Base-by-base conservation (phyloP, 2,329 filamentous ascomycete genomes). In the Scedosporium aurantiacum region DNA sequence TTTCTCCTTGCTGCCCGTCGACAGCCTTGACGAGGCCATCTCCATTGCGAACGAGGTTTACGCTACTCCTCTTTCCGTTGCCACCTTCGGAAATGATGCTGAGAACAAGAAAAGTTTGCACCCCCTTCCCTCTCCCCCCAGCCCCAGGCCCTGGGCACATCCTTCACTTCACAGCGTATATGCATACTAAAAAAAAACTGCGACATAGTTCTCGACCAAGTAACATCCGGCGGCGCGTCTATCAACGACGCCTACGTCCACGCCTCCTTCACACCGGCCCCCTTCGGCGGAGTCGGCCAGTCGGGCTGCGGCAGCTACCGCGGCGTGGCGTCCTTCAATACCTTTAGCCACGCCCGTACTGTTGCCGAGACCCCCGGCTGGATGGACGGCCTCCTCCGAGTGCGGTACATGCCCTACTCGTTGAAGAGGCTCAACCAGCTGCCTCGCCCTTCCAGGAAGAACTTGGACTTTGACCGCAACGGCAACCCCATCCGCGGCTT, bases 1-100 rank as follows among this genome's bases (percentile, higher is more conserved):
- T 63, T 91, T 96, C 66, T 87, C 90, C 64, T 85, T 97, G 64
- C 76, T 96, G 60, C 82, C 91, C 0, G 87, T 91, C 61, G 82
- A 90, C 65, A 81, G 84, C 67, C 79, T 97, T n/a, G 89, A 96
- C 66, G 84, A 95, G 68, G 93, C 92, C 58, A 91, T 97, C 71
- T 80, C 80, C 45, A 84, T 91, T 65, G 90, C 90, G 64, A 93
- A 95, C 72, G 77, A 82, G 61, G 83, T 97, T 57, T 87, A 96
- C 73, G 82, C 86, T 59, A 97, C 92, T 0, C 92, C 94, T 0
- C 79, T 99, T 47, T 86, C 87, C 8, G 78, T 97, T 54, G 96
- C 91, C 72, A 83, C 89, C 5, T 97, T 97, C 74, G 93, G 92
- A 61, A 88, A 80, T 64, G 89, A 91, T 68, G 78, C 78, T 2